Percentiles rank a stretch among this genome's conserved stretches.
Evolutionary conservation across 139 green algal genomes (phyloP).

Genomic region (Astrephomene gubernaculifera): DNA sequence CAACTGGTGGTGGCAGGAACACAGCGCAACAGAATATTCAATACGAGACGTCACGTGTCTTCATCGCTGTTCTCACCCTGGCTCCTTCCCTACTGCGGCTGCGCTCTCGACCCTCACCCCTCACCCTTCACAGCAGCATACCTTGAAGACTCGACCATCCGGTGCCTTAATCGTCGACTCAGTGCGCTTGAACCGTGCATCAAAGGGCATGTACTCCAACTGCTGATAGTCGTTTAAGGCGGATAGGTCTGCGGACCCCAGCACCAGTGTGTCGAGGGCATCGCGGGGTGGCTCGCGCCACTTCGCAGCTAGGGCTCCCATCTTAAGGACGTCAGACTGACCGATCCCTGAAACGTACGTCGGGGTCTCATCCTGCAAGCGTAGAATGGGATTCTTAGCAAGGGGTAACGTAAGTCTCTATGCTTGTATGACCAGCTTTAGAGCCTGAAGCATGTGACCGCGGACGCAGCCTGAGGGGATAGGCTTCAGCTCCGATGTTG

Average conservation of each 20-base stretch:
- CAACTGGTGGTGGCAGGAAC: too few relatives aligned
- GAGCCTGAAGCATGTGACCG: too few relatives aligned
- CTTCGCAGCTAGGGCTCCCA: conserved; percentile 81
- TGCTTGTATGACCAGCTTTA: too few relatives aligned
- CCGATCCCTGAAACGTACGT: conserved; percentile 66
- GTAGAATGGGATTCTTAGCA: too few relatives aligned
- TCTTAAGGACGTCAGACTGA: conserved; percentile 58
- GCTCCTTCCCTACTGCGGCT: too few relatives aligned
- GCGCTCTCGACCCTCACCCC: too few relatives aligned
- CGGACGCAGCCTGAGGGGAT: too few relatives aligned
- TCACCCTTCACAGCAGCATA: background rate
- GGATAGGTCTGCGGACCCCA: conserved; percentile 67
- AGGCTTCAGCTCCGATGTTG: too few relatives aligned
- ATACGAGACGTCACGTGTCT: too few relatives aligned
- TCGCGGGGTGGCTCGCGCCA: conserved; percentile 91
- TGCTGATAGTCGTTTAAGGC: conserved; percentile 52
- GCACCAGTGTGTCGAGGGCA: conserved; percentile 88
- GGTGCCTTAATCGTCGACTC: conserved; percentile 63
- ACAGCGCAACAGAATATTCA: too few relatives aligned
- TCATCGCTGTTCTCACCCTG: too few relatives aligned
- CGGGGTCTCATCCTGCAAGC: conserved; percentile 70
- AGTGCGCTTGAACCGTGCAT: conserved; percentile 90
- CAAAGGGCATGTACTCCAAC: conserved; percentile 89
- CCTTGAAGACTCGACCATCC: conserved; percentile 79
- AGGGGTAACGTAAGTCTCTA: too few relatives aligned